Evolutionary conservation across 1,284 basidiomycete species (phyloP), one percentile per base, ranked within the genome.

Genomic region (Marasmius fiardii): DNA sequence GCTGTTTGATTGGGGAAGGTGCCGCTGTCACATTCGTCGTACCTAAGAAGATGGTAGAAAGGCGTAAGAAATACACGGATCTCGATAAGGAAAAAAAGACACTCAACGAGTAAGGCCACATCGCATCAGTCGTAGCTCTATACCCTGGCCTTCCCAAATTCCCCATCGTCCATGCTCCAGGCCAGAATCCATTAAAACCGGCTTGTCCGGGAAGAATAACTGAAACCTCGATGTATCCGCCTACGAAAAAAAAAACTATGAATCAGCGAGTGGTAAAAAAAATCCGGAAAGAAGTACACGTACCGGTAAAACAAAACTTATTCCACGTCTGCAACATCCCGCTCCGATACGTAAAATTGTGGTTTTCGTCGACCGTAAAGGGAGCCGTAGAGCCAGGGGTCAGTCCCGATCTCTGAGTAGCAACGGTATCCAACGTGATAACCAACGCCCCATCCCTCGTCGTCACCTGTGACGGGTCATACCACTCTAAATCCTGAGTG

Each of bases 151-250:
- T 74, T 1, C 87, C 93, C 2, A 97, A 79, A 65, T 96, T 96
- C 2, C 93, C 93, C 90, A 97, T 92, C 5, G 89, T 92, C 93
- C 93, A 95, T n/a, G 74, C 77, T 47, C 79, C 82, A 51, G 82
- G 83, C 82, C 82, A 85, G 20, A 33, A 49, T n/a, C 74, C 66
- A 47, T 73, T 67, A 59, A 74, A 65, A 5, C 71, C 68, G 0
- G 77, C 77, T 0, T 77, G n/a, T n/a, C 68, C 68, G 1, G 76
- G 71, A 5, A 49, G 47, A 18, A 31, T 49, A 1, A 49, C 26
- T 5, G 47, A 23, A 28, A 49, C 28, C 26, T 49, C 47, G n/a
- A 49, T 49, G 18, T 49, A 49, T 31, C 47, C 47, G 33, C 26
- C 47, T 45, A 11, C 21, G 44, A 14, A 16, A 10, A 28, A 45